Evolutionary conservation across 106 monocot genomes (phyloP).

Genomic region (Apostasia ramifera): DNA sequence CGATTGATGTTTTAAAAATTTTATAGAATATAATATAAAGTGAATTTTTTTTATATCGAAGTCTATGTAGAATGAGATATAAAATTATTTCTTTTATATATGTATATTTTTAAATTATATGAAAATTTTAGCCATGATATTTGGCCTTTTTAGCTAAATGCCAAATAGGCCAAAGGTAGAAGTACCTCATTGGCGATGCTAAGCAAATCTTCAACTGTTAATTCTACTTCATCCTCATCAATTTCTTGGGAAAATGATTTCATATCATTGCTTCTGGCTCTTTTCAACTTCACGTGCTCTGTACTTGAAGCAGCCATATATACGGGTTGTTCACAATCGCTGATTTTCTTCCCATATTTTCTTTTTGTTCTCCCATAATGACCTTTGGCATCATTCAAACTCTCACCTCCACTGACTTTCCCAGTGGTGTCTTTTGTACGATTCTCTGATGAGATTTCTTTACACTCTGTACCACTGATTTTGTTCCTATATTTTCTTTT

Average conservation of each 20-base stretch:
- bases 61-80: too few species aligned
- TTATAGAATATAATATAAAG: too few species aligned
- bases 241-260: slow-evolving; percentile 9
- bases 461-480: neutral
- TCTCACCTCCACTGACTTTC: slow-evolving; percentile 8
- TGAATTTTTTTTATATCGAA: too few species aligned
- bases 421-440: slow-evolving; percentile 3
- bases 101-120: too few species aligned
- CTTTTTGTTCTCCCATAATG: neutral
- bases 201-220: slow-evolving; percentile 57
- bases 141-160: too few species aligned
- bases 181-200: slow-evolving; percentile 65
- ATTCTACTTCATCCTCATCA: slow-evolving; percentile 32
- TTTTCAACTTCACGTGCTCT: slow-evolving; percentile 6
- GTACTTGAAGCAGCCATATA: neutral
- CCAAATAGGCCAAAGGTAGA: neutral
- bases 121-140: too few species aligned
- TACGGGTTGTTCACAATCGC: neutral
- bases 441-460: neutral
- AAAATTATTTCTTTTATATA: too few species aligned
- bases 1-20: too few species aligned
- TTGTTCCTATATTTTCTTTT: slow-evolving; percentile 6
- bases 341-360: slow-evolving; percentile 4
- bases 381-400: neutral
- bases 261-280: neutral